Base-by-base conservation (phyloP, 2,329 filamentous ascomycete genomes). In the Dothideomycetes sp. region DNA sequence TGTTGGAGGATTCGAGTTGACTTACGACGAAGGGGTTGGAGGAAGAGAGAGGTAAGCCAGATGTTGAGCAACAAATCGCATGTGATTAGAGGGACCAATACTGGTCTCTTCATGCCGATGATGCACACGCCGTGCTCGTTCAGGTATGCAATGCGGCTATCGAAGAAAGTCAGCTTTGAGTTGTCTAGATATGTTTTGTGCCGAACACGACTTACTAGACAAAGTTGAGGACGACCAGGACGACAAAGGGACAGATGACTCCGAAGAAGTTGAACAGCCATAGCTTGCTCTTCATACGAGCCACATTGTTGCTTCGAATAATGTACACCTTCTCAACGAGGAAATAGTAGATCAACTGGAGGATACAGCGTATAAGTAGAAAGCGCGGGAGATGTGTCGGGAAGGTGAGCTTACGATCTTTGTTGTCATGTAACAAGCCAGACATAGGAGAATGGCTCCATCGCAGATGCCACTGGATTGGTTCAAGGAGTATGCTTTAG, bases 281-380 rank as follows among this genome's bases (percentile, higher is more conserved):
- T 2, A 80, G 56, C 47, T 67, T 73, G 11, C 76, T 76, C 45
- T 69, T 67, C 15, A 72, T 49, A n/a, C 77, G 65, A 5, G 61
- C 58, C 37, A 68, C 71, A n/a, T 62, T 58, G 10, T 64, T 65
- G 19, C 70, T 69, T 35, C 73, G 68, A 38, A 80, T 73, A 33
- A 80, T 75, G 48, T 75, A 71, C 69, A 72, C 75, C 57, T 76
- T 77, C 53, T 81, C 78, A 1, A 78, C 75, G 2, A 81, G 61
- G 52, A 80, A 81, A 18, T 76, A 64, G 51, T 80, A 81, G n/a
- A 80, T 74, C 16, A 79, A 58, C 33, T 37, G 13, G n/a, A 29
- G 32, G 23, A 11, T 3, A 13, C 33, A 36, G 7, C 19, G 13
- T n/a, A 10, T 5, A 3, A 4, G 16, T 31, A 31, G 8, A n/a